These are phyloP conservation scores for Rhododendron kiyosumense DNA, from an alignment of 148 eudicot species.

Conservation along the genomic window DNA sequence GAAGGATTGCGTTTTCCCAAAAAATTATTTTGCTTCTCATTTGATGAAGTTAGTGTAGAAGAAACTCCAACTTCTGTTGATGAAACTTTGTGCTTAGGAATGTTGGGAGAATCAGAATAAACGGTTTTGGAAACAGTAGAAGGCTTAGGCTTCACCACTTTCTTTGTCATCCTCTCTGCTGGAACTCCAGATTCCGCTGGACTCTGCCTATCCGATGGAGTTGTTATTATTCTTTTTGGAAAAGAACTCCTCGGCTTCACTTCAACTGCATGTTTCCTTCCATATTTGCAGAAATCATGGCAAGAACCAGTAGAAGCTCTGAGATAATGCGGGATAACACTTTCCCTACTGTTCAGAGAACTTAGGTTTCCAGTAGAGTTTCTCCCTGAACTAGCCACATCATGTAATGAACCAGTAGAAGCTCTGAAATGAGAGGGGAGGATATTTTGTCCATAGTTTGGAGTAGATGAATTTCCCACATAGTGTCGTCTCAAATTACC, in stretches of 20 bases:
- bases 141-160: conserved; percentile 25
- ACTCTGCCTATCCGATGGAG: conserved; percentile 20
- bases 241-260: conserved; percentile 30
- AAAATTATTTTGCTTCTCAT: conserved; percentile 16
- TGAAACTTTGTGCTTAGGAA: conserved; percentile 27
- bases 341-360: conserved; percentile 19
- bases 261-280: conserved; percentile 38
- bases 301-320: conserved; percentile 88
- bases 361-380: conserved; percentile 25
- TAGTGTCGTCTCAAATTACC: conserved; percentile 13
- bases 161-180: conserved; percentile 32
- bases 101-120: conserved; percentile 24
- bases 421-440: conserved; percentile 35
- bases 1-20: conserved; percentile 13
- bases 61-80: conserved; percentile 24
- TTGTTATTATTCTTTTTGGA: conserved; percentile 26
- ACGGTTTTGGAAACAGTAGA: conserved; percentile 14
- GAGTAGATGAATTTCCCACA: conserved; percentile 20
- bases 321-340: conserved; percentile 53
- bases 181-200: conserved; percentile 21
- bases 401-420: conserved; percentile 41
- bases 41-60: conserved; percentile 16
- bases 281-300: conserved; percentile 78
- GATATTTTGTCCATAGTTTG: conserved; percentile 12
- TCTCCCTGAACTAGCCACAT: conserved; percentile 19